Evolutionary conservation across 2,329 filamentous ascomycete species (phyloP).

Genomic region (Fusarium sp.): DNA sequence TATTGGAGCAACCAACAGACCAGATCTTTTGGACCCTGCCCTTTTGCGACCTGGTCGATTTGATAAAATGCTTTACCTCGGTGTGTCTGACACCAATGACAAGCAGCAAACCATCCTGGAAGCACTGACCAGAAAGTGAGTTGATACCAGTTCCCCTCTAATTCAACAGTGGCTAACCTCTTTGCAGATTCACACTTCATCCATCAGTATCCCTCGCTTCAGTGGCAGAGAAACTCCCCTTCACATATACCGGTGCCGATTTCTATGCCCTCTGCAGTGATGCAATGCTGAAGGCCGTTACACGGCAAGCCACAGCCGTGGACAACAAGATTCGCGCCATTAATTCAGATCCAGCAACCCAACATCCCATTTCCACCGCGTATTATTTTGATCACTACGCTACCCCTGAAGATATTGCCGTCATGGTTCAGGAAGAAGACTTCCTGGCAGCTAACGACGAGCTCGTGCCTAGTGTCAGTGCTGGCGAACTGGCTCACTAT

Average conservation of each 20-base stretch:
- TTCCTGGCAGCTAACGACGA: conserved; percentile 84
- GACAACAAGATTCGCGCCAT: conserved; percentile 82
- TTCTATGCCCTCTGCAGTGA: conserved; percentile 97
- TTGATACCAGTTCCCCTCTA: conserved; percentile 35
- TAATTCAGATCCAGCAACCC: conserved; percentile 58
- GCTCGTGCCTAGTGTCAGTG: conserved; percentile 91
- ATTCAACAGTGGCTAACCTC: conserved; percentile 4
- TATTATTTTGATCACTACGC: conserved; percentile 97
- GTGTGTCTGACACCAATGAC: conserved; percentile 94
- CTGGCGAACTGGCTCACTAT: conserved; percentile 91
- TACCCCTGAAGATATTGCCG: conserved; percentile 80
- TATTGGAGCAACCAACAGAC: conserved; percentile 94
- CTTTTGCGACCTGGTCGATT: conserved; percentile 90
- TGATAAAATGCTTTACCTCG: conserved; percentile 98
- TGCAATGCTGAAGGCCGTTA: conserved; percentile 98
- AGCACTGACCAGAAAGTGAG: conserved; percentile 91
- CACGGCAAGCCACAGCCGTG: conserved; percentile 83
- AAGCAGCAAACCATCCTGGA: conserved; percentile 96
- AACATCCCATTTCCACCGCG: conserved; percentile 75
- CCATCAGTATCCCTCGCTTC: conserved; percentile 78
- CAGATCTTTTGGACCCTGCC: conserved; percentile 91
- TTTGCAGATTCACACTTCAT: conserved; percentile 81
- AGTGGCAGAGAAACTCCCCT: conserved; percentile 82
- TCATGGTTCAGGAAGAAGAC: conserved; percentile 89
- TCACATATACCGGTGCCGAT: conserved; percentile 97